Evolutionary conservation across 768 basidiomycete genomes (phyloP).

Genomic region (Boletus subparvulus): DNA sequence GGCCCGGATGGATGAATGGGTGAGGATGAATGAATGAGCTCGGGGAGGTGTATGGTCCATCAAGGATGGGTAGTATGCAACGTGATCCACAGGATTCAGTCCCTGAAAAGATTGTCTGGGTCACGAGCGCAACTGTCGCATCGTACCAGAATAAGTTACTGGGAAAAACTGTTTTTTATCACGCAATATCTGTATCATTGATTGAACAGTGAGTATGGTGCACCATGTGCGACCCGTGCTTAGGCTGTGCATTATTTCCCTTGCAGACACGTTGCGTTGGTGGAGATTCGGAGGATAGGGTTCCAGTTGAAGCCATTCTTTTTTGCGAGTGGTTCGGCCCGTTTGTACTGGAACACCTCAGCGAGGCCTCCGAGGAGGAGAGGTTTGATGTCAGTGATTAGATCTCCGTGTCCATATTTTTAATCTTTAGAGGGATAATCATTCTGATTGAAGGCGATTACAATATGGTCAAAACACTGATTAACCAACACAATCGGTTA

Average conservation of each 20-base stretch:
- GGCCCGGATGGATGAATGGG: too few species aligned
- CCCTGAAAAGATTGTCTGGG: slow-evolving; percentile 94
- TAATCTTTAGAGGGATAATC: slow-evolving; percentile 43
- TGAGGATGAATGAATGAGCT: too few species aligned
- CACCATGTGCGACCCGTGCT: not conserved
- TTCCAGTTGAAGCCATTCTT: slow-evolving; percentile 80
- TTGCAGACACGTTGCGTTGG: slow-evolving; percentile 81
- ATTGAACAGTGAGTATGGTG: slow-evolving; percentile 69
- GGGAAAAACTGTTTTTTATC: slow-evolving; percentile 86
- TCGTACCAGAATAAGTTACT: slow-evolving; percentile 84
- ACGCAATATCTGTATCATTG: slow-evolving; percentile 86
- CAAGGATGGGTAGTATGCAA: slow-evolving; percentile 59
- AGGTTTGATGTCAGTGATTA: slow-evolving; percentile 75
- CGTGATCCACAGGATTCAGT: slow-evolving; percentile 93
- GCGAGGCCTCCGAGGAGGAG: slow-evolving; percentile 72
- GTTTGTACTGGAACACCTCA: slow-evolving; percentile 83
- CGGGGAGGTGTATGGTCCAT: not conserved
- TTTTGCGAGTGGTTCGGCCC: slow-evolving; percentile 89
- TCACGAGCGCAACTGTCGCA: slow-evolving; percentile 96
- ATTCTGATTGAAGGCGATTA: not conserved
- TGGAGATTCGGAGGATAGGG: slow-evolving; percentile 84
- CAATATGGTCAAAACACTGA: slow-evolving; percentile 49
- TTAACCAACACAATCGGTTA: slow-evolving; percentile 47
- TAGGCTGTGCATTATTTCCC: not conserved
- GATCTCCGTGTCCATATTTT: slow-evolving; percentile 80